phyloP scores from a whole-genome alignment of 1,284 basidiomycete genomes.

The Boletus mariae region DNA sequence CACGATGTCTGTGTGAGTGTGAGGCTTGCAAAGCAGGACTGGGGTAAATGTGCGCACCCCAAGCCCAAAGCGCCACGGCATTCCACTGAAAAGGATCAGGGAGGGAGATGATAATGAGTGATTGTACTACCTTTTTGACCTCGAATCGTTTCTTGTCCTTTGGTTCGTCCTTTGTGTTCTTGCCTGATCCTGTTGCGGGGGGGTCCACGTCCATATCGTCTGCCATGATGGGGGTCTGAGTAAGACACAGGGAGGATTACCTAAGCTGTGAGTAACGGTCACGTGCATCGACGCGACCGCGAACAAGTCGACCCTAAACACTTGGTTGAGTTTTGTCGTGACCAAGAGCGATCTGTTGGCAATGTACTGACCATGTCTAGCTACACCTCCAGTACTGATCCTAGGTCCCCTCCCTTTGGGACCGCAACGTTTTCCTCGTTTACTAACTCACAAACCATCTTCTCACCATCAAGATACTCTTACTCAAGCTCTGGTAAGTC shows the following conservation, averaged over 20 bases:
- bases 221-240: constrained; percentile 43
- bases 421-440: constrained; percentile 50
- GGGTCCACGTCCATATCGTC: constrained; percentile 82
- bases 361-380: constrained; percentile 35
- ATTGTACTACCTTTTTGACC: constrained; percentile 81
- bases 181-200: constrained; percentile 39
- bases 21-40: constrained; percentile 6
- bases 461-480: constrained; percentile 44
- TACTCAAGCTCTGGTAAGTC: constrained; percentile 37
- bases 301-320: constrained; percentile 34
- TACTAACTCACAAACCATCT: constrained; percentile 39
- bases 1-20: constrained; percentile 69
- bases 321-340: constrained; percentile 26
- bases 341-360: constrained; percentile 6
- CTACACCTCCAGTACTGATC: constrained; percentile 36
- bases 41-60: constrained; percentile 58
- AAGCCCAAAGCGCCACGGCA: constrained; percentile 93
- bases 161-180: constrained; percentile 45
- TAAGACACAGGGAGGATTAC: constrained; percentile 9
- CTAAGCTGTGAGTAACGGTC: constrained; percentile 17
- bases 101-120: constrained; percentile 3
- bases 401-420: constrained; percentile 46
- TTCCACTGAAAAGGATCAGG: constrained; percentile 72
- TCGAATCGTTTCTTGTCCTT: constrained; percentile 83
- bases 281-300: constrained; percentile 34